Conservation (phyloP, 129 eudicot genomes). For the Kitagawia praeruptora region DNA sequence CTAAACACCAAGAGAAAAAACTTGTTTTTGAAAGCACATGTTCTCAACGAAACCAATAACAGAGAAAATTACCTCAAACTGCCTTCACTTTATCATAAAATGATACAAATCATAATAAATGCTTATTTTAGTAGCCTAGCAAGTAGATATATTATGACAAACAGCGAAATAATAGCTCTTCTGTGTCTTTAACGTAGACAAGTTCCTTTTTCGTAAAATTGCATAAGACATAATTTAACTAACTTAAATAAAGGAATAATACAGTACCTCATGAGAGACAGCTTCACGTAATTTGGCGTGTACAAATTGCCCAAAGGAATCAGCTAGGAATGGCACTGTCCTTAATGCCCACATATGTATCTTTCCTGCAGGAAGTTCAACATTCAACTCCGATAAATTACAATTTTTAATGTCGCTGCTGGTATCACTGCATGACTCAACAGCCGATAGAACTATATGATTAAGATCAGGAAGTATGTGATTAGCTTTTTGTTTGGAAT, state of each 20-base stretch:
- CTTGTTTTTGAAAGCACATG: neutral
- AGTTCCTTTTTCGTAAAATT: neutral
- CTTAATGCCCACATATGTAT: constrained; percentile 66
- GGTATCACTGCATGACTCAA: constrained; percentile 46
- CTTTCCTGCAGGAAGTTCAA: constrained; percentile 53
- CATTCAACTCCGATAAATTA: constrained; percentile 25
- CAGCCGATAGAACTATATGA: constrained; percentile 65
- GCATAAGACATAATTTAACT: neutral
- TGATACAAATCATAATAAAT: neutral
- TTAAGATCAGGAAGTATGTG: constrained; percentile 54
- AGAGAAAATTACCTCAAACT: neutral
- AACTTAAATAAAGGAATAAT: constrained; percentile 2
- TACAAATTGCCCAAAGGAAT: constrained; percentile 58
- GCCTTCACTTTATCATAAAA: neutral
- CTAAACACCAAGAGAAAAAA: neutral
- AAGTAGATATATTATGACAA: neutral
- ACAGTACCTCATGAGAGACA: constrained; percentile 40
- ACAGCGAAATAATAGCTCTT: neutral
- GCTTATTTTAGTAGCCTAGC: neutral
- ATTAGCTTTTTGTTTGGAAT: constrained; percentile 16
- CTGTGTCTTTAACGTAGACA: neutral
- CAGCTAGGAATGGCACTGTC: constrained; percentile 75
- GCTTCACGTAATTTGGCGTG: constrained; percentile 45
- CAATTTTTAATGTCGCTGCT: constrained; percentile 32
- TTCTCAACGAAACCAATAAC: neutral